Base-by-base conservation (phyloP, 805 yeast species). In the Kuraishia capsulata region DNA sequence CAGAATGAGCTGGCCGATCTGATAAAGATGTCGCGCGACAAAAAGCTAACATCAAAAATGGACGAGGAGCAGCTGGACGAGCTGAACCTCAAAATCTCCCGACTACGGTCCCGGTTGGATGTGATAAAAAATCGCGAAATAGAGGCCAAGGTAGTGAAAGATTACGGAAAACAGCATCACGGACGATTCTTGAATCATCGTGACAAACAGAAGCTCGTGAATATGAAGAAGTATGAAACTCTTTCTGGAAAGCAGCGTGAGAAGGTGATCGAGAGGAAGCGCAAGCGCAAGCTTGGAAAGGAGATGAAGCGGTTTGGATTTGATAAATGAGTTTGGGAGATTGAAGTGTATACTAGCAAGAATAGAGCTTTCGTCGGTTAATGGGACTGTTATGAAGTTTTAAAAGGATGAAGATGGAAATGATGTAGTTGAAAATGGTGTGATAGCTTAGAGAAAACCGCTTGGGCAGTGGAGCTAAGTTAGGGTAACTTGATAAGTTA, bases 221-320 rank as follows among this genome's bases (percentile, higher is more conserved):
- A 81, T 50, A 79, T 80, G 61, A 84, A 83, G 57, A 81, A 80
- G 57, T 84, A 80, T 57, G 89, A 83, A 36, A 62, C 66, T 42
- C 78, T 84, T 89, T 79, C 72, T 59, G 59, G 77, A 10, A 64
- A 65, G 37, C 89, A 83, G 61, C 70, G 88, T 52, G 88, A 81
- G 44, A 84, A 81, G 70, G 84, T 78, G 30, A 74, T 84, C 76
- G 92, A 83, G 62, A 77, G 90, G 63, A 88, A 80, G 77, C 76
- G 90, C 57, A 84, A 80, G 83, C 81, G 76, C 71, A 76, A 78
- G 64, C 66, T 79, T 61, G 89, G 95, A 56, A 76, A 79, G 61
- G 94, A 85, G 59, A 80, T 87, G 68, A 70, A 67, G 49, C 66
- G 53, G 34, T 48, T 61, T 35, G 66, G 58, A 33, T 56, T 52